Evolutionary conservation across 2,329 filamentous ascomycete genomes (phyloP).

Genomic region (Didymella lethalis): DNA sequence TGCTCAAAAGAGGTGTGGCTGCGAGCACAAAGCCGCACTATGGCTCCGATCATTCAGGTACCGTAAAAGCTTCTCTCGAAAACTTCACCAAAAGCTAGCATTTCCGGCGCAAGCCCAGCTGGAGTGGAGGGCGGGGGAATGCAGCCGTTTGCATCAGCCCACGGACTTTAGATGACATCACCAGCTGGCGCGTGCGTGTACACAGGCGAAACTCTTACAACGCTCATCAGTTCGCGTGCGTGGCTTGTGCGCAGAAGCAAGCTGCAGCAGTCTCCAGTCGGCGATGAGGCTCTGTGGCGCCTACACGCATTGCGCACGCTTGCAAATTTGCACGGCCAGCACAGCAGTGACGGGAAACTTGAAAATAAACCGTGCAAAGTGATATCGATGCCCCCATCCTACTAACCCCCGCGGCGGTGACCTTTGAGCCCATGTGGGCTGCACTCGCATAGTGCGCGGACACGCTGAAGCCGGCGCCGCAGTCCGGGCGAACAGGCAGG

Average conservation of each 20-base stretch:
- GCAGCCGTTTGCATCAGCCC: conserved; percentile 19
- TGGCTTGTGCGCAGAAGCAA: conserved; percentile 16
- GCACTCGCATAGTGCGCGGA: conserved; percentile 12
- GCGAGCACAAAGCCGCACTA: conserved; percentile 22
- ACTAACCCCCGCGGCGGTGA: conserved; percentile 6
- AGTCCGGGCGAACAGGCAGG: conserved; percentile 19
- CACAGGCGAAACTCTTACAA: conserved; percentile 11
- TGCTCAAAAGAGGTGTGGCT: conserved; percentile 31
- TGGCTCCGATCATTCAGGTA: conserved; percentile 36
- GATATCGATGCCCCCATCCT: conserved; percentile 13
- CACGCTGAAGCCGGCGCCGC: conserved; percentile 18
- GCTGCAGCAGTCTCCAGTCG: conserved; percentile 7
- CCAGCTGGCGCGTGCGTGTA: conserved; percentile 19
- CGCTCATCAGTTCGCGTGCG: conserved; percentile 13
- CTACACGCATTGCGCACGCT: neutral
- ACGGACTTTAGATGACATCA: conserved; percentile 18
- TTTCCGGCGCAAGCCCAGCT: neutral
- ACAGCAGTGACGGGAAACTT: neutral
- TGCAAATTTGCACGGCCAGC: conserved; percentile 8
- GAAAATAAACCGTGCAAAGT: conserved; percentile 7
- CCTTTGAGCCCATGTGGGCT: conserved; percentile 24
- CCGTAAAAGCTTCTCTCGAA: conserved; percentile 20
- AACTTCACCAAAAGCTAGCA: neutral
- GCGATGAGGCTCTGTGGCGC: conserved; percentile 15
- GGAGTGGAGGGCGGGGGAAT: conserved; percentile 6